Conservation (phyloP, 2,329 filamentous ascomycete genomes). For the Alternaria sp. region DNA sequence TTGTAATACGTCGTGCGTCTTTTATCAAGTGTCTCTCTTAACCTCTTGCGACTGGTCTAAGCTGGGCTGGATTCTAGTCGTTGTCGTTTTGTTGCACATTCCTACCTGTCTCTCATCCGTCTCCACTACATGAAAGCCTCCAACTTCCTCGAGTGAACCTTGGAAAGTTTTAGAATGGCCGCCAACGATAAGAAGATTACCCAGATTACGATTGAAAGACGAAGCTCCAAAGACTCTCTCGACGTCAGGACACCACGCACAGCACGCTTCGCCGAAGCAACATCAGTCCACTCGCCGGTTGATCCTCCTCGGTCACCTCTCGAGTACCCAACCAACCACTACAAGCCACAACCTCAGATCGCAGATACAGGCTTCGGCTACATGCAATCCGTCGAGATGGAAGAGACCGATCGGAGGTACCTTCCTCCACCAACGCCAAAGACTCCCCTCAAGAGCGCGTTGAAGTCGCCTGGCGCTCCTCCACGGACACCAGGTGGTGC, state of each 20-base stretch:
- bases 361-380: constrained; percentile 94
- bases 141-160: constrained; percentile 40
- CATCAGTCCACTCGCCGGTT: constrained; percentile 78
- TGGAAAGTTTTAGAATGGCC: constrained; percentile 54
- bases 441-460: constrained; percentile 86
- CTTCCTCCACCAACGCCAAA: constrained; percentile 70
- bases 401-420: constrained; percentile 57
- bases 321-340: constrained; percentile 65
- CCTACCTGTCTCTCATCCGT: constrained; percentile 17
- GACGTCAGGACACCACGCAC: constrained; percentile 72
- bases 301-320: constrained; percentile 60
- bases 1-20: constrained; percentile 51
- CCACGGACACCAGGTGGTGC: constrained; percentile 62
- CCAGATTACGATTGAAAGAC: constrained; percentile 53
- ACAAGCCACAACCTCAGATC: constrained; percentile 72
- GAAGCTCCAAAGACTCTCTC: constrained; percentile 52
- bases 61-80: constrained; percentile 51
- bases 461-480: constrained; percentile 86
- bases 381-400: constrained; percentile 68
- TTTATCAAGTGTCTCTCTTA: constrained; percentile 35
- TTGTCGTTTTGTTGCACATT: constrained; percentile 41
- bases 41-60: constrained; percentile 46
- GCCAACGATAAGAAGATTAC: constrained; percentile 55
- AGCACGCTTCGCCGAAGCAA: constrained; percentile 83
- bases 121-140: constrained; percentile 45